Evolutionary conservation across 2,329 filamentous ascomycete genomes (phyloP), one percentile per base, ranked within the genome.

Genomic region (Hypomyces rosellus): DNA sequence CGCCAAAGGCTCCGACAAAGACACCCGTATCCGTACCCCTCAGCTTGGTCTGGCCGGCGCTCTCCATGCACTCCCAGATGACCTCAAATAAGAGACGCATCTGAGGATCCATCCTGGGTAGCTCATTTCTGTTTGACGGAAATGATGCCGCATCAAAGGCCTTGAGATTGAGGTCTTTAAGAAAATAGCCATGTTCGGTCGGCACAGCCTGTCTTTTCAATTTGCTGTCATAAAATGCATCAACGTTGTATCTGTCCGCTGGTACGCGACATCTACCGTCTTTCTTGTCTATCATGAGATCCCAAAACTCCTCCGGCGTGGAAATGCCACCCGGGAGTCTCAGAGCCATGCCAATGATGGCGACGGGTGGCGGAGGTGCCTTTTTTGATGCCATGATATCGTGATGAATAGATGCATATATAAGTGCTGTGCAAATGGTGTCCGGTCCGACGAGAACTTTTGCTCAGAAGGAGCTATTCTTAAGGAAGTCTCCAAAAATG

Each of bases 321-420:
- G 50, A 43, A 6, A 69, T 53, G 1, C 58, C 54, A 2, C 66
- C 65, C 0, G 66, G 66, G 3, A 68, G 60, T 6, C 63, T 59
- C 51, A 66, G 54, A 1, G 55, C 65, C 53, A 67, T 63, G n/a
- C 65, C 65, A 12, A 62, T 55, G 38, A 68, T 63, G 20, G 65
- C 65, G 15, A 68, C 60, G 4, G 65, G 62, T 12, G 50, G 47
- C 9, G 43, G 44, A 14, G 45, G 38, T n/a, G 34, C 20, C 9
- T 25, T 34, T 11, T 48, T 20, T 5, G 22, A 39, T 30, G 37
- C 38, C 39, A 16, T 48, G 50, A 30, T 30, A 6, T 8, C 25
- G 25, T 6, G 6, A 30, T 8, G 6, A 30, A 25, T 25, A 25
- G 7, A 7, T 25, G 22, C 7, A 25, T n/a, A n/a, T n/a, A n/a